Evolutionary conservation across 2,329 filamentous ascomycete species (phyloP).

Genomic region (Clonostachys rhizophaga): DNA sequence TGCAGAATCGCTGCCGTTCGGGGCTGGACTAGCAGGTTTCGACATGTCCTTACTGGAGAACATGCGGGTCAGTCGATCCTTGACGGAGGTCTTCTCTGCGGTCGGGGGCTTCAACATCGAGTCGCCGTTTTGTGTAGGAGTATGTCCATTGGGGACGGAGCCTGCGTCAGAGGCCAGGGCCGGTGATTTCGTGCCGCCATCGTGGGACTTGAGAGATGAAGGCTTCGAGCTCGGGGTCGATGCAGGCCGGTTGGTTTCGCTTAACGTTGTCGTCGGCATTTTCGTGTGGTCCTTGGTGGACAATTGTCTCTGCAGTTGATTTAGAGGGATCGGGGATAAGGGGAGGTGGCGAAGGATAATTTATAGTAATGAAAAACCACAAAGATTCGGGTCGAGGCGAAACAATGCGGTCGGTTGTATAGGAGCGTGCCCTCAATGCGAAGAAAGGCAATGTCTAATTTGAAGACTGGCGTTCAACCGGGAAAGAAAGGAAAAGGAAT

Average conservation of each 20-base stretch:
- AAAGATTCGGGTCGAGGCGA: too few relatives aligned
- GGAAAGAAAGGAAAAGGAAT: too few relatives aligned
- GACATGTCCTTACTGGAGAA: conserved; percentile 53
- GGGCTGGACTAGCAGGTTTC: conserved; percentile 19
- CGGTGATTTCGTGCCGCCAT: conserved; percentile 33
- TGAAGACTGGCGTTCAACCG: too few relatives aligned
- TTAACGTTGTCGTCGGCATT: conserved; percentile 21
- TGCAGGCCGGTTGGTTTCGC: conserved; percentile 23
- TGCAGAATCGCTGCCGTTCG: conserved; percentile 14
- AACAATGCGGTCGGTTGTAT: too few relatives aligned
- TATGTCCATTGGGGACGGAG: conserved; percentile 15
- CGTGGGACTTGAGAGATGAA: conserved; percentile 43
- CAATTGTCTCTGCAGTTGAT: too few relatives aligned
- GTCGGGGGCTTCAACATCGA: conserved; percentile 19
- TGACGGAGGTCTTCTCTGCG: conserved; percentile 55
- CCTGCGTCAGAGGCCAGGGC: conserved; percentile 31
- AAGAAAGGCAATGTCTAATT: too few relatives aligned
- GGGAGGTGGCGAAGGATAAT: too few relatives aligned
- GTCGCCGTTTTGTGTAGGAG: conserved; percentile 5
- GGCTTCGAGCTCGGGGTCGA: conserved; percentile 42
- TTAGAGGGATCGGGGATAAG: too few relatives aligned
- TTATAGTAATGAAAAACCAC: too few relatives aligned
- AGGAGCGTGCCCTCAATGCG: too few relatives aligned
- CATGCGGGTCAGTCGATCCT: conserved; percentile 61
- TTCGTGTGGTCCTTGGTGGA: conserved; percentile 4